Conservation (phyloP, 257 asterid species). For the Knoxia roxburghii region DNA sequence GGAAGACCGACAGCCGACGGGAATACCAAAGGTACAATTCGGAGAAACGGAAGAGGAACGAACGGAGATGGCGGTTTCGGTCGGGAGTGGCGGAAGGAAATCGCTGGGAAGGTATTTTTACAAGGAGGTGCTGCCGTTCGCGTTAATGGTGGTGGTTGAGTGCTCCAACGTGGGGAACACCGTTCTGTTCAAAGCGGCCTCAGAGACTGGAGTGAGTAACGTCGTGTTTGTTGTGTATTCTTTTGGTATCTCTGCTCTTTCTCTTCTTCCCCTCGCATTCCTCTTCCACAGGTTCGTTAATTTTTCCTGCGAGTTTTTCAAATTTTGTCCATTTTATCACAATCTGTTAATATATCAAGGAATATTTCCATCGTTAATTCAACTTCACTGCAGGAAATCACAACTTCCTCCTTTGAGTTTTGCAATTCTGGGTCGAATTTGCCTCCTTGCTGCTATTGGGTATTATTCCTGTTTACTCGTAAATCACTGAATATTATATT, state of each 20-base stretch:
- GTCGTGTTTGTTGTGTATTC: constrained; percentile 19
- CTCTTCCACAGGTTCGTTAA: constrained; percentile 9
- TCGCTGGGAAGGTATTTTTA: constrained; percentile 1
- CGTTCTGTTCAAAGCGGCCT: constrained; percentile 20
- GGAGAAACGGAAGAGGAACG: too few species aligned
- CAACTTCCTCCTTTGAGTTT: constrained; percentile 17
- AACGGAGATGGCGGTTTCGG: too few species aligned
- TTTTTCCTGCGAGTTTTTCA: too few species aligned
- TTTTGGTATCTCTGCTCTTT: constrained; percentile 13
- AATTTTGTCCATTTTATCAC: too few species aligned
- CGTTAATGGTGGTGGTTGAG: constrained; percentile 21
- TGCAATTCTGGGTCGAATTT: constrained; percentile 5
- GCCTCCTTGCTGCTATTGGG: constrained; percentile 15
- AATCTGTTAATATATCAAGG: too few species aligned
- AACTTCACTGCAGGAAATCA: constrained; percentile 5
- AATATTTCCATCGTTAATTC: too few species aligned
- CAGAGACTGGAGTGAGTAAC: constrained; percentile 12
- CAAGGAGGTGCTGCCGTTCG: constrained; percentile 21
- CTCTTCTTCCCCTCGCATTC: constrained; percentile 18
- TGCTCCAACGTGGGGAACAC: constrained; percentile 18
- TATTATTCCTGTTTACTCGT: too few species aligned
- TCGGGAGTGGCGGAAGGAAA: not conserved
- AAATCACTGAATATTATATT: too few species aligned
- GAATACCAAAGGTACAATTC: too few species aligned
- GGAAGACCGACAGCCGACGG: too few species aligned